Conservation (phyloP, 2,329 filamentous ascomycete genomes). For the Stachybotrys chartarum region DNA sequence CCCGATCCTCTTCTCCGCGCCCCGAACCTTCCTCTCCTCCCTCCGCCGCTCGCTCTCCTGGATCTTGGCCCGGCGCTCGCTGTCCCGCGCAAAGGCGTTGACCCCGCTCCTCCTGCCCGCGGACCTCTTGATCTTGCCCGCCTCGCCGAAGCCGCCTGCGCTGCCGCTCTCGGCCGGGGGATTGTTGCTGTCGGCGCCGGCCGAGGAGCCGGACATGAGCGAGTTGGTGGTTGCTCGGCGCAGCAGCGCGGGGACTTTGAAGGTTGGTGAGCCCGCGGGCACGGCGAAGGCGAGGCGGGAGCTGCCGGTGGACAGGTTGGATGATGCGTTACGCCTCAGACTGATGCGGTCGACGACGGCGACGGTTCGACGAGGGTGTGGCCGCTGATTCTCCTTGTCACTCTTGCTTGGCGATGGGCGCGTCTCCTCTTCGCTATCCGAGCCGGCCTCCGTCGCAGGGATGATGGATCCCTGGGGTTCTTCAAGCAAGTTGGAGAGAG, state of each 20-base stretch:
- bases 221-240: slow-evolving; percentile 67
- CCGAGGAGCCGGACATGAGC: slow-evolving; percentile 31
- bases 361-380: slow-evolving; percentile 27
- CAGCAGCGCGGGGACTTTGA: slow-evolving; percentile 65
- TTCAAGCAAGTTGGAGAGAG: slow-evolving; percentile 77
- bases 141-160: slow-evolving; percentile 34
- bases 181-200: slow-evolving; percentile 15
- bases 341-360: slow-evolving; percentile 67
- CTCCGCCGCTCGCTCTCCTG: slow-evolving; percentile 51
- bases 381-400: slow-evolving; percentile 44
- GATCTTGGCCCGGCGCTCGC: slow-evolving; percentile 46
- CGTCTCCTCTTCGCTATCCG: slow-evolving; percentile 35
- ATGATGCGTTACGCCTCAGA: slow-evolving; percentile 51
- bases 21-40: slow-evolving; percentile 50
- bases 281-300: slow-evolving; percentile 51
- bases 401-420: slow-evolving; percentile 14
- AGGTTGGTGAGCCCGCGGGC: slow-evolving; percentile 33
- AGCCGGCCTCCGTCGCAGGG: slow-evolving; percentile 30
- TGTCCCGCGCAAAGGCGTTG: slow-evolving; percentile 53
- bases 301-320: slow-evolving; percentile 19
- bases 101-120: slow-evolving; percentile 55
- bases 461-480: slow-evolving; percentile 48
- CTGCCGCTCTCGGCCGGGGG: slow-evolving; percentile 20
- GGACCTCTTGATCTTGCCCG: slow-evolving; percentile 51
- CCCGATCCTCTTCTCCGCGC: slow-evolving; percentile 48